These are phyloP conservation scores for Phytopythium boreale DNA, from an alignment of 352 stramenopile species.

Conservation along the genomic window DNA sequence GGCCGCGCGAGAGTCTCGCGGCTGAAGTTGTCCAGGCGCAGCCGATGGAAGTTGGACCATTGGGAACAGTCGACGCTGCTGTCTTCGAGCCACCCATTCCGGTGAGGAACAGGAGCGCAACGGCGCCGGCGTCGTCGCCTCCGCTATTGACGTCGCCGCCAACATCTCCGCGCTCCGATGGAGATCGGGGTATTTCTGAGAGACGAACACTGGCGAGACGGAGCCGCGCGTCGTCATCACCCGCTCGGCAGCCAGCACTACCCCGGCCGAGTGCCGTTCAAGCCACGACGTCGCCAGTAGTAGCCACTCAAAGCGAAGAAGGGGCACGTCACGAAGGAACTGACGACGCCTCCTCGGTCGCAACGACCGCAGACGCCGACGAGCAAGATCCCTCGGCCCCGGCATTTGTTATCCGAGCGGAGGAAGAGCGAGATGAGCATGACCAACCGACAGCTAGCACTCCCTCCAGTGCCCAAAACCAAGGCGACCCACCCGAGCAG, in stretches of 20 bases:
- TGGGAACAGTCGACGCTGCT: not conserved
- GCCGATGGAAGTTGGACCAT: not conserved
- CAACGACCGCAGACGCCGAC: not conserved
- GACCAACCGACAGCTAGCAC: not conserved
- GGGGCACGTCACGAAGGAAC: not conserved
- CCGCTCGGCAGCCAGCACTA: not conserved
- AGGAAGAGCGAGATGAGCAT: not conserved
- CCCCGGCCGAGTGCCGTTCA: not conserved
- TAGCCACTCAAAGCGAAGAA: not conserved
- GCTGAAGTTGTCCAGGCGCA: not conserved
- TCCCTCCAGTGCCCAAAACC: not conserved
- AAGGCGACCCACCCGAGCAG: not conserved
- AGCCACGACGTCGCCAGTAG: not conserved
- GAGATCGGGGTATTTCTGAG: not conserved
- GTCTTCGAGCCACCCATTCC: slow-evolving; percentile 1
- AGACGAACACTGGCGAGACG: not conserved
- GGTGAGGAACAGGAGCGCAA: not conserved
- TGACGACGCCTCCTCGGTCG: not conserved
- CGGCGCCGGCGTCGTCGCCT: not conserved
- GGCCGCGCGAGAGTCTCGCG: not conserved
- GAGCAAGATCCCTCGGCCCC: not conserved
- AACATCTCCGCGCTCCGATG: not conserved
- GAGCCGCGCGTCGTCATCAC: not conserved
- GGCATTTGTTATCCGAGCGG: not conserved
- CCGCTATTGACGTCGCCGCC: not conserved